These are phyloP conservation scores for Pseudonitzschia delicatissima DNA, from an alignment of 108 stramenopile species.

Conservation along the genomic window DNA sequence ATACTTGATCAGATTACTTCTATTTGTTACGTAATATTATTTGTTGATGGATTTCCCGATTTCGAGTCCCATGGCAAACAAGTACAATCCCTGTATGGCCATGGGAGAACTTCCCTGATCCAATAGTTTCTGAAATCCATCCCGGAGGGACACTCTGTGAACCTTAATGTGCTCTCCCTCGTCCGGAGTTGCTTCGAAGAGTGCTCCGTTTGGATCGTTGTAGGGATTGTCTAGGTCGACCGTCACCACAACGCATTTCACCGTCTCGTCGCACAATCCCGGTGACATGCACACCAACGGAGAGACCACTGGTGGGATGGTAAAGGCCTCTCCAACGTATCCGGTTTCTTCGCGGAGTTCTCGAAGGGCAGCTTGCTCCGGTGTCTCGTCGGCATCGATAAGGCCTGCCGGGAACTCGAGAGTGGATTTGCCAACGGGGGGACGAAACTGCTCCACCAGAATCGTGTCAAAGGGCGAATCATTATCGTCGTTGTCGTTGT, in stretches of 20 bases:
- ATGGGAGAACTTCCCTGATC: slow-evolving; percentile 22
- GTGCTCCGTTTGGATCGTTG: slow-evolving; percentile 19
- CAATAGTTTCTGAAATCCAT: slow-evolving; percentile 27
- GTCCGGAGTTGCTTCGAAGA: slow-evolving; percentile 9
- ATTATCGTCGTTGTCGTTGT: slow-evolving; percentile 9
- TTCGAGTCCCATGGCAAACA: slow-evolving; percentile 45
- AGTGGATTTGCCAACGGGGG: slow-evolving; percentile 52
- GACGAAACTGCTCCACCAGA: slow-evolving; percentile 69
- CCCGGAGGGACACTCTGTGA: slow-evolving; percentile 19
- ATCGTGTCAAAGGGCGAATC: slow-evolving; percentile 36
- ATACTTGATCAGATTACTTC: too few species aligned
- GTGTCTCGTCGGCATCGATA: slow-evolving; percentile 62
- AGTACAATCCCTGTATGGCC: slow-evolving; percentile 34
- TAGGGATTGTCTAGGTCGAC: slow-evolving; percentile 55
- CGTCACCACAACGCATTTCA: slow-evolving; percentile 48
- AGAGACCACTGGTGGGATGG: slow-evolving; percentile 26
- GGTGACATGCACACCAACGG: slow-evolving; percentile 51
- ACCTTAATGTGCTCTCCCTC: slow-evolving; percentile 33
- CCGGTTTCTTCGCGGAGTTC: slow-evolving; percentile 77
- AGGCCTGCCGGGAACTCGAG: slow-evolving; percentile 82
- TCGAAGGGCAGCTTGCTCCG: slow-evolving; percentile 49
- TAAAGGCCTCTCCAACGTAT: slow-evolving; percentile 45
- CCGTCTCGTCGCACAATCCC: slow-evolving; percentile 63
- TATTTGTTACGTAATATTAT: too few species aligned
- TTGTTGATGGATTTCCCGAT: slow-evolving; percentile 21